Evolutionary conservation across 352 stramenopile genomes (phyloP).

Genomic region (Paralagenidium karlingii): DNA sequence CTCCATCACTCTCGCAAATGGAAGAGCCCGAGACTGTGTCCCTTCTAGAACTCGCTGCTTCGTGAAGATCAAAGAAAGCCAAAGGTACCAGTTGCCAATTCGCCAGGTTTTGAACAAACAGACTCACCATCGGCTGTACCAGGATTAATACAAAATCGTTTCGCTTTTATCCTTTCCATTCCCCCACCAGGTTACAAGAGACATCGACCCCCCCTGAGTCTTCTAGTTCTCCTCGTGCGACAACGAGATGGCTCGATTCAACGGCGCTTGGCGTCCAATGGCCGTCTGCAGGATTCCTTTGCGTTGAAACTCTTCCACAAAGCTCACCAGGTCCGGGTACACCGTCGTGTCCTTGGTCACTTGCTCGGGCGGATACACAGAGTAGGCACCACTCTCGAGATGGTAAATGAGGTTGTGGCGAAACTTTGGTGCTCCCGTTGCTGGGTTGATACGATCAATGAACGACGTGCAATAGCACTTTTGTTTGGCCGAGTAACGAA

Average conservation of each 20-base stretch:
- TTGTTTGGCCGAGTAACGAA: constrained; percentile 54
- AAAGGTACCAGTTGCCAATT: too few species aligned
- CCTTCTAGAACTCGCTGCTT: too few species aligned
- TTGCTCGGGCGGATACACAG: constrained; percentile 29
- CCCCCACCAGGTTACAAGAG: too few species aligned
- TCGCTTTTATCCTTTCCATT: too few species aligned
- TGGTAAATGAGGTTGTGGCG: constrained; percentile 65
- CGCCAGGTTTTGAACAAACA: too few species aligned
- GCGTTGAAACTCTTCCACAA: constrained; percentile 62
- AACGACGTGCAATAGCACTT: constrained; percentile 62
- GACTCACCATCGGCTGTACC: too few species aligned
- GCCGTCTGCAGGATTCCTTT: constrained; percentile 40
- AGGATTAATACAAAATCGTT: too few species aligned
- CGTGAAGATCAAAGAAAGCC: too few species aligned
- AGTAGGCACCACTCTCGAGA: constrained; percentile 47
- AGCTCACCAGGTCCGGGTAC: constrained; percentile 61
- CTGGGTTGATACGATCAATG: constrained; percentile 30
- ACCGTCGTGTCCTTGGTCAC: constrained; percentile 32
- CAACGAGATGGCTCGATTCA: constrained; percentile 50
- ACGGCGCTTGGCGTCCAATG: constrained; percentile 21
- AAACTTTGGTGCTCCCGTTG: constrained; percentile 20
- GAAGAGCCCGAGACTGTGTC: too few species aligned
- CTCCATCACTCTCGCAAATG: too few species aligned
- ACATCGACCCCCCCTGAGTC: too few species aligned
- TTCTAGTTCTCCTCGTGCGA: constrained; percentile 1